phyloP scores from a whole-genome alignment of 1,284 basidiomycete species.

The Sparassis latifolia region DNA sequence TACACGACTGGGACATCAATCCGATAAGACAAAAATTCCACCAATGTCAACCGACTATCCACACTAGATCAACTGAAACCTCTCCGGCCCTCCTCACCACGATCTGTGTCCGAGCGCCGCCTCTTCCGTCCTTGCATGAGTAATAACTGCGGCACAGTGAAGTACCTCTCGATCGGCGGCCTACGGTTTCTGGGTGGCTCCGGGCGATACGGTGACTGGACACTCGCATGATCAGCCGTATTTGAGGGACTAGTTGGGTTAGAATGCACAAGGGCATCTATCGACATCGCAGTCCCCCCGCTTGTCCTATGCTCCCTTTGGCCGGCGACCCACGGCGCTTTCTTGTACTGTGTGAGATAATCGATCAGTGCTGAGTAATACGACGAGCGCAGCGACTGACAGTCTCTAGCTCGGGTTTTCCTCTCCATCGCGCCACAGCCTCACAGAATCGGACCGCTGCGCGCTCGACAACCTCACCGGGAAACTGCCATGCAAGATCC shows the following conservation, averaged over 20 bases:
- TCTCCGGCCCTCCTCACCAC: slow-evolving; percentile 20
- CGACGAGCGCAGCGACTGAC: slow-evolving; percentile 31
- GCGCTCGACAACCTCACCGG: slow-evolving; percentile 74
- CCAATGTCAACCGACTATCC: too few relatives aligned
- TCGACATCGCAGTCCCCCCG: slow-evolving; percentile 38
- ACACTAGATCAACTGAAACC: too few relatives aligned
- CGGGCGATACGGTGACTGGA: slow-evolving; percentile 15
- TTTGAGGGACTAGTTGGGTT: slow-evolving; percentile 49
- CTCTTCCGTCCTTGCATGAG: slow-evolving; percentile 22
- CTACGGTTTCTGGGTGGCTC: slow-evolving; percentile 12
- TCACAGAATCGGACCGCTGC: slow-evolving; percentile 74
- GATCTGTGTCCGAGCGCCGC: slow-evolving; percentile 22
- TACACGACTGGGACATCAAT: too few relatives aligned
- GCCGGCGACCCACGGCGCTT: slow-evolving; percentile 27
- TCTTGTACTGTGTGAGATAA: slow-evolving; percentile 43
- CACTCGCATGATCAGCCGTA: slow-evolving; percentile 10
- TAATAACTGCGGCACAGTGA: slow-evolving; percentile 28
- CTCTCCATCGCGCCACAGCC: slow-evolving; percentile 71
- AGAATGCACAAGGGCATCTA: slow-evolving; percentile 58
- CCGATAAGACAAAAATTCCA: too few relatives aligned
- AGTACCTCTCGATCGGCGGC: slow-evolving; percentile 36
- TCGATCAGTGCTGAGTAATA: slow-evolving; percentile 10
- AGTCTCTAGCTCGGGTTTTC: slow-evolving; percentile 74
- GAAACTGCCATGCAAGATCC: slow-evolving; percentile 71
- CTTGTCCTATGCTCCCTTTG: slow-evolving; percentile 24